phyloP scores from a whole-genome alignment of 2,329 filamentous ascomycete genomes.

The Xylaria sp. region DNA sequence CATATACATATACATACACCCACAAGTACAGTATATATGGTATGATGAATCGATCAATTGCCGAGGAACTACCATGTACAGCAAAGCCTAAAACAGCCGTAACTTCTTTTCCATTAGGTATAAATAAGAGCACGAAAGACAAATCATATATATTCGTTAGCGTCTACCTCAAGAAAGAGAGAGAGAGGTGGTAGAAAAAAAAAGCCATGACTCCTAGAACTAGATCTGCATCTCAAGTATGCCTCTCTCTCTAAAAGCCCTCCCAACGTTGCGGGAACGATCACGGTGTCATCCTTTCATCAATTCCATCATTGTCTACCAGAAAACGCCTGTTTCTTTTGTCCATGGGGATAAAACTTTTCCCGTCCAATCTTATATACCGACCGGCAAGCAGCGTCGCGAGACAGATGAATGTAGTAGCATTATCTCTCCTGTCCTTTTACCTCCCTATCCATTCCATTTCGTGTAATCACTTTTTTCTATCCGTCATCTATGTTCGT shows the following conservation, averaged over 20 bases:
- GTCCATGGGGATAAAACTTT: neutral
- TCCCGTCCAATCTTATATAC: conserved; percentile 10
- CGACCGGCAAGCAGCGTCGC: conserved; percentile 22
- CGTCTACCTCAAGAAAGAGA: neutral
- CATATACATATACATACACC: neutral
- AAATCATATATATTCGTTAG: neutral
- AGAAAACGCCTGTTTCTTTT: conserved; percentile 2
- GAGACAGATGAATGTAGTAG: conserved; percentile 20
- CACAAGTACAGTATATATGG: too few relatives aligned
- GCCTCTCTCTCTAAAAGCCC: too few relatives aligned
- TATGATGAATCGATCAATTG: neutral
- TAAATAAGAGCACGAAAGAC: neutral
- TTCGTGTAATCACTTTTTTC: neutral
- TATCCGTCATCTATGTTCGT: conserved; percentile 9
- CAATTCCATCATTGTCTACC: neutral
- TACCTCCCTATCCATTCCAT: conserved; percentile 1
- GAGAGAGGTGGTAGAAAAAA: neutral
- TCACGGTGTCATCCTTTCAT: neutral
- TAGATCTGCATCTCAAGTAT: too few relatives aligned
- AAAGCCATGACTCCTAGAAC: neutral
- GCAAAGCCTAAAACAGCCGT: neutral
- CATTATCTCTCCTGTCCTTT: conserved; percentile 1
- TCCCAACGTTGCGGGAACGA: too few relatives aligned
- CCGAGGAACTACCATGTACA: neutral
- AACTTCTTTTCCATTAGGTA: neutral